A percentile compares a stretch with the other conserved stretches of the same genome.
These are phyloP conservation scores for Trametes hirsuta DNA, from an alignment of 1,284 basidiomycete genomes.

Conservation along the genomic window DNA sequence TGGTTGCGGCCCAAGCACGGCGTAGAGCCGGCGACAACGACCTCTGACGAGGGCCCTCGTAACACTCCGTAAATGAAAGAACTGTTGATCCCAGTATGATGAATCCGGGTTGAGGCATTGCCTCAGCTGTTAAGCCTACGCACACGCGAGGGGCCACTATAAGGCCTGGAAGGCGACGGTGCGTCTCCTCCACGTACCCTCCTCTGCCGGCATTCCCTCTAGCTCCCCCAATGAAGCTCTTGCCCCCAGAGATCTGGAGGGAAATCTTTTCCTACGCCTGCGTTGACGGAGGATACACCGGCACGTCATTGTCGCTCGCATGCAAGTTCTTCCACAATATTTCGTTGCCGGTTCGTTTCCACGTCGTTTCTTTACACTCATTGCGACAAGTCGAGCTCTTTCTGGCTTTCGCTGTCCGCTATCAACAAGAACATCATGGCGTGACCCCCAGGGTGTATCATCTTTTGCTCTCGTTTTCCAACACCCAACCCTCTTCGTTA, in stretches of 20 bases:
- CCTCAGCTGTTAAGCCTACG: not conserved
- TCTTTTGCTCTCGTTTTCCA: slow-evolving; percentile 16
- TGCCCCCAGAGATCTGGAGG: slow-evolving; percentile 23
- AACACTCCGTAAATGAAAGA: not conserved
- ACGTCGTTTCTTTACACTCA: slow-evolving; percentile 15
- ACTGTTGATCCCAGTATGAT: slow-evolving; percentile 1
- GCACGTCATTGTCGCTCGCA: slow-evolving; percentile 14
- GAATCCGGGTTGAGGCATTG: not conserved
- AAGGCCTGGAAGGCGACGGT: not conserved
- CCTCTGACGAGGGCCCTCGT: not conserved
- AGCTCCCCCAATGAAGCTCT: not conserved
- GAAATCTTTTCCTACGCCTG: slow-evolving; percentile 18
- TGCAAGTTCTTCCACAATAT: slow-evolving; percentile 21
- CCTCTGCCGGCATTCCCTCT: not conserved
- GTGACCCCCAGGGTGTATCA: slow-evolving; percentile 13
- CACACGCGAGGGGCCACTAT: not conserved
- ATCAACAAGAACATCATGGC: not conserved
- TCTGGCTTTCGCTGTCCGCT: not conserved
- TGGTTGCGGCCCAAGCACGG: slow-evolving; percentile 7
- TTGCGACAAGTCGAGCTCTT: slow-evolving; percentile 17
- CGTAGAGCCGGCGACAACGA: not conserved
- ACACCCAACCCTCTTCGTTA: not conserved
- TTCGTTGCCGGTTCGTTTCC: slow-evolving; percentile 16
- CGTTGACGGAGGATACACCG: slow-evolving; percentile 22
- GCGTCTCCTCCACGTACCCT: not conserved